Percentiles rank a stretch among this genome's conserved stretches.
Conservation (phyloP, 352 stramenopile genomes). For the Phytophthora pistaciae region DNA sequence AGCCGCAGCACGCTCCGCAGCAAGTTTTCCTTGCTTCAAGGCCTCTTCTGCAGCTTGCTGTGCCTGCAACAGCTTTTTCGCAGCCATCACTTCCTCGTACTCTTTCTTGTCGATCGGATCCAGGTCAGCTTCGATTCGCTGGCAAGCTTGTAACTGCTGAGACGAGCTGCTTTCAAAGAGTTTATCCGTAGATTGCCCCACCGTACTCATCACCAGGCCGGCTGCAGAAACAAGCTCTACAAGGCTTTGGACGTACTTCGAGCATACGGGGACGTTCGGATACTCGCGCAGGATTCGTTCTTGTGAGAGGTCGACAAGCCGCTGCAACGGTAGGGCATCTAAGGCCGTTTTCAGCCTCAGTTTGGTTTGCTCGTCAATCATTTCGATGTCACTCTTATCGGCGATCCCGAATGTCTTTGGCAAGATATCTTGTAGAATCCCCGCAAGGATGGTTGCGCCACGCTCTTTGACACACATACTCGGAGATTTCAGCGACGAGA, state of each 20-base stretch:
- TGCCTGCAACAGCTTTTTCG: constrained; percentile 51
- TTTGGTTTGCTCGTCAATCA: constrained; percentile 40
- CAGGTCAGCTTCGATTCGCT: constrained; percentile 72
- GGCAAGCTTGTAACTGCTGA: constrained; percentile 58
- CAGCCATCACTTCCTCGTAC: constrained; percentile 65
- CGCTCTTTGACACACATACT: constrained; percentile 90
- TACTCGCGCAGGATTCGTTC: constrained; percentile 85
- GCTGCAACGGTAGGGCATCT: constrained; percentile 64
- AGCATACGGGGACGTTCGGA: constrained; percentile 77
- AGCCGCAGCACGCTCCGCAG: constrained; percentile 49
- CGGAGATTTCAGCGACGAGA: constrained; percentile 83
- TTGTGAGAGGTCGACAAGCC: constrained; percentile 76
- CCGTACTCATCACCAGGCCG: constrained; percentile 63
- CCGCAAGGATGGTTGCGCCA: constrained; percentile 77
- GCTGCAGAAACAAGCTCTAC: constrained; percentile 83
- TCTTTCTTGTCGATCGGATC: constrained; percentile 71
- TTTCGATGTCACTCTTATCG: constrained; percentile 16
- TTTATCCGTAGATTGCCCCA: constrained; percentile 56
- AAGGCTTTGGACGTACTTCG: constrained; percentile 88
- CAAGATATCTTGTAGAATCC: constrained; percentile 85
- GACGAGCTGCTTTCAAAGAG: constrained; percentile 60
- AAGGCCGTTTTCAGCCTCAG: constrained; percentile 49
- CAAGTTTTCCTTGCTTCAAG: constrained; percentile 50
- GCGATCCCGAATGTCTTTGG: constrained; percentile 39
- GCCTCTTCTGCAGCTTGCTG: constrained; percentile 61